Conservation (phyloP, 768 basidiomycete species). For the Suillus variegatus region DNA sequence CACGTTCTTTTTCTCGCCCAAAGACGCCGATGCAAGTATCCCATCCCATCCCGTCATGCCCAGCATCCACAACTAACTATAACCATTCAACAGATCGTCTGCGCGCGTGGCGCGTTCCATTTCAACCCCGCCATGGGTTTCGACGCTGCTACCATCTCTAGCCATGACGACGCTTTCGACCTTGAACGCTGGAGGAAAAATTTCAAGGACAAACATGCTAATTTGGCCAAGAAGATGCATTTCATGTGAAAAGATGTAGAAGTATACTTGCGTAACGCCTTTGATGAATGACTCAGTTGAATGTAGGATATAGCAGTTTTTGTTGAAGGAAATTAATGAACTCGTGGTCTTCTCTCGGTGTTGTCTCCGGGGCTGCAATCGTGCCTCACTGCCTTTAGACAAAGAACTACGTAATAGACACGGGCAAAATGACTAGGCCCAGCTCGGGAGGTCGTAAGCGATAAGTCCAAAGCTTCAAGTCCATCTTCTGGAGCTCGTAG, state of each 20-base stretch:
- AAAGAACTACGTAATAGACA: not conserved
- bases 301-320: too few relatives aligned
- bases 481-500: too few relatives aligned
- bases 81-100: slow-evolving; percentile 45
- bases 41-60: not conserved
- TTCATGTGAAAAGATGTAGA: slow-evolving; percentile 26
- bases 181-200: slow-evolving; percentile 34
- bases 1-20: slow-evolving; percentile 5
- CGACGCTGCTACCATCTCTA: slow-evolving; percentile 40
- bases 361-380: too few relatives aligned
- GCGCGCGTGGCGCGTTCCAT: slow-evolving; percentile 53
- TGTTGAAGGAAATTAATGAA: too few relatives aligned
- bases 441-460: too few relatives aligned
- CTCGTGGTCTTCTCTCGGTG: too few relatives aligned
- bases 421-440: too few relatives aligned
- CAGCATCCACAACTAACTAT: slow-evolving; percentile 9
- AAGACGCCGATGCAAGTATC: slow-evolving; percentile 57
- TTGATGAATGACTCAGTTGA: not conserved
- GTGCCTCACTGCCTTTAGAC: not conserved
- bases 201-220: slow-evolving; percentile 32
- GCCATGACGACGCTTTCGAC: slow-evolving; percentile 25
- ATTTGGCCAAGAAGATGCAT: slow-evolving; percentile 32
- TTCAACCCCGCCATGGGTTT: slow-evolving; percentile 40
- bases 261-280: not conserved
- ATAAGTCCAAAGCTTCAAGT: too few relatives aligned